Evolutionary conservation across 176 grass and related monocot genomes (phyloP).

Genomic region (Alopecurus myosuroides): DNA sequence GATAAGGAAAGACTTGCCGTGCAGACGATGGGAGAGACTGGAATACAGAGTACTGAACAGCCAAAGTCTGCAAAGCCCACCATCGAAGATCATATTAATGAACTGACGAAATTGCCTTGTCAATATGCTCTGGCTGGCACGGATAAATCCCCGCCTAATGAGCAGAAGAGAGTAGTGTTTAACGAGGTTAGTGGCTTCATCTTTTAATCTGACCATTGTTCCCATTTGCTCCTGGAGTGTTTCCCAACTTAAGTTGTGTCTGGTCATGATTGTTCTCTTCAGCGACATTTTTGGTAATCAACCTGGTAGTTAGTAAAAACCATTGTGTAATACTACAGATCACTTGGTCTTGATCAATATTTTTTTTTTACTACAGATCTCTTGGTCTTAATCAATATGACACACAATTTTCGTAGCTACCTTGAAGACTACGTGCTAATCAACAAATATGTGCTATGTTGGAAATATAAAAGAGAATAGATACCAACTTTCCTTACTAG

Average conservation of each 20-base stretch:
- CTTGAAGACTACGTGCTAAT: neutral
- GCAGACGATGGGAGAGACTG: neutral
- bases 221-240: neutral
- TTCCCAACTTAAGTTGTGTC: neutral
- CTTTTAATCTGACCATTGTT: neutral
- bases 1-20: neutral
- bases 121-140: neutral
- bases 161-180: neutral
- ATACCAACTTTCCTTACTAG: neutral
- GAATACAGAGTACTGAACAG: neutral
- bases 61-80: neutral
- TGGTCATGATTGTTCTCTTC: neutral
- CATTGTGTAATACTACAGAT: neutral
- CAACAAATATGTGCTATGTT: neutral
- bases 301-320: neutral
- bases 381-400: neutral
- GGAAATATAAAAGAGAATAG: neutral
- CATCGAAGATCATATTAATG: neutral
- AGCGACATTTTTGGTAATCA: neutral
- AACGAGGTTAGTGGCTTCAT: neutral
- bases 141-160: neutral
- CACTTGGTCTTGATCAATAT: too few species aligned
- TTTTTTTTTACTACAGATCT: neutral
- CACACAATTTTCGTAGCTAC: neutral
- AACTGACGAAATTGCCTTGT: neutral